Evolutionary conservation across 495 filamentous ascomycete species (phyloP).

Genomic region (Choiromyces venosus): DNA sequence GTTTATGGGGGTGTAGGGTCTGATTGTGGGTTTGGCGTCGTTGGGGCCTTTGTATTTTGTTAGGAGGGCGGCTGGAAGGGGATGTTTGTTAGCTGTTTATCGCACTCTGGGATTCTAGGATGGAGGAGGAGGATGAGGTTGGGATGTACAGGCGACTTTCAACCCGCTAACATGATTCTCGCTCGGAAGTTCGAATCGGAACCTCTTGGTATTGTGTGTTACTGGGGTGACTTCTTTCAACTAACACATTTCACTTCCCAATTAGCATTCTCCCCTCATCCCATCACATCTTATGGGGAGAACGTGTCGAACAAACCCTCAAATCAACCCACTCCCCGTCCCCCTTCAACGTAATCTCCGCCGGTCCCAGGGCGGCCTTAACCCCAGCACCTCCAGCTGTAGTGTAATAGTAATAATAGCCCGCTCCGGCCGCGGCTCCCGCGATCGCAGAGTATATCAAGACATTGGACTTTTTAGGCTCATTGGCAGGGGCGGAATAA

Average conservation of each 20-base stretch:
- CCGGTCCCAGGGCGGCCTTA: conserved; percentile 31
- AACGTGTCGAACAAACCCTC: not conserved
- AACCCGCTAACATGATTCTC: conserved; percentile 77
- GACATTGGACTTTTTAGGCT: conserved; percentile 22
- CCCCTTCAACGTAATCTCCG: conserved; percentile 60
- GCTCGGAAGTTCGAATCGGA: conserved; percentile 79
- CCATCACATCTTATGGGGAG: not conserved
- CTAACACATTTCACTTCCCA: conserved; percentile 45
- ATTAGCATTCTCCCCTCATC: conserved; percentile 52
- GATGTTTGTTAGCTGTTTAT: conserved; percentile 39
- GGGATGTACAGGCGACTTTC: conserved; percentile 59
- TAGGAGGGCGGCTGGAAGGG: conserved; percentile 48
- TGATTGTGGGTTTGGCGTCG: conserved; percentile 73
- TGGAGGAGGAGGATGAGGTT: conserved; percentile 31
- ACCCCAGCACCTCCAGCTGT: conserved; percentile 44
- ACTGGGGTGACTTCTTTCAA: conserved; percentile 60
- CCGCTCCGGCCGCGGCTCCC: conserved; percentile 45
- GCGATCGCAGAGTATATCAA: conserved; percentile 46
- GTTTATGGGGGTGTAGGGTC: conserved; percentile 87
- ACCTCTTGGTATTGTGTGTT: conserved; percentile 83
- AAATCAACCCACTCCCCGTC: conserved; percentile 72
- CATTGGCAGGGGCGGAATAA: conserved; percentile 21
- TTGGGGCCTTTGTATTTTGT: conserved; percentile 77
- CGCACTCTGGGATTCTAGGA: no score
- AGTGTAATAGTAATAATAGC: conserved; percentile 50